These are phyloP conservation scores for Myriosclerotinia scirpicola DNA, from an alignment of 2,329 filamentous ascomycete genomes.

Conservation along the genomic window DNA sequence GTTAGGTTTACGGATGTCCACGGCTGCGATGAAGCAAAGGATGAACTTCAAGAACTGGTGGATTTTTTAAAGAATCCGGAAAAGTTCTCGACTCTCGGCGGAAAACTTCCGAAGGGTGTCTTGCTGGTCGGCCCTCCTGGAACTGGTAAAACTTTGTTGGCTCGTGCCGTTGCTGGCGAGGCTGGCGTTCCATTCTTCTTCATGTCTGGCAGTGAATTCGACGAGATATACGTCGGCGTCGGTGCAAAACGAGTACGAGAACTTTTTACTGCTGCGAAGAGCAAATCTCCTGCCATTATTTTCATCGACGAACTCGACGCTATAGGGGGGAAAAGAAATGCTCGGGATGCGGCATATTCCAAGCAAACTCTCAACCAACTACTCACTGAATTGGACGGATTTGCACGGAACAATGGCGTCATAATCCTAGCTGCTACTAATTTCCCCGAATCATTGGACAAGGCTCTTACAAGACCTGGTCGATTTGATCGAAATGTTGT, in stretches of 20 bases:
- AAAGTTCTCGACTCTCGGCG: constrained; percentile 88
- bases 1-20: constrained; percentile 92
- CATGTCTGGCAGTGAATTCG: constrained; percentile 99
- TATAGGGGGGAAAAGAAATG: constrained; percentile 90
- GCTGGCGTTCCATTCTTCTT: constrained; percentile 99
- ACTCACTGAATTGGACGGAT: constrained; percentile 93
- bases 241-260: constrained; percentile 95
- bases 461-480: constrained; percentile 88
- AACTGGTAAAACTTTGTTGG: constrained; percentile 95
- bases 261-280: constrained; percentile 78
- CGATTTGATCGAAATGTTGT: constrained; percentile 92
- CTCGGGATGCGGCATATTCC: constrained; percentile 88
- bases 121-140: constrained; percentile 92
- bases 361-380: constrained; percentile 98
- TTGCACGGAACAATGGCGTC: constrained; percentile 90
- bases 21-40: constrained; percentile 96
- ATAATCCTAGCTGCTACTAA: constrained; percentile 97
- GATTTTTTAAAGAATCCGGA: constrained; percentile 94
- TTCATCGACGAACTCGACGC: constrained; percentile 95
- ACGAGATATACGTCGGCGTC: constrained; percentile 97
- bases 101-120: constrained; percentile 95
- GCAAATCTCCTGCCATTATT: constrained; percentile 87
- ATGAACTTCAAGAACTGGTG: constrained; percentile 94
- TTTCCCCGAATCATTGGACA: constrained; percentile 90
- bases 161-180: constrained; percentile 92